Evolutionary conservation across 352 stramenopile species (phyloP).

Genomic region (Globisporangium middletonii): DNA sequence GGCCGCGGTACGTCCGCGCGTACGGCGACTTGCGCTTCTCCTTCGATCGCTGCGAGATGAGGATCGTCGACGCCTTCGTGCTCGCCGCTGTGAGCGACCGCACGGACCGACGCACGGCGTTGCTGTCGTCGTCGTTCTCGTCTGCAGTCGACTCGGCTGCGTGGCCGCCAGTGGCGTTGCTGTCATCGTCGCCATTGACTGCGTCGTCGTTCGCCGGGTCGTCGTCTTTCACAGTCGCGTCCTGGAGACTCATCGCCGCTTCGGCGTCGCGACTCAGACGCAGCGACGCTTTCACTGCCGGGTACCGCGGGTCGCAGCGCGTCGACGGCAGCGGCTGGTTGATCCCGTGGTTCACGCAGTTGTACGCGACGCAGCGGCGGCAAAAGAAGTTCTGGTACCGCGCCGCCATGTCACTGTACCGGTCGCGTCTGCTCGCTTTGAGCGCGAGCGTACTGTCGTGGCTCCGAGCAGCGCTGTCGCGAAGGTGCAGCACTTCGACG

Average conservation of each 20-base stretch:
- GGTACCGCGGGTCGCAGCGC: constrained; percentile 53
- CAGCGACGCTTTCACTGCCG: constrained; percentile 35
- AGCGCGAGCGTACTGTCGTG: constrained; percentile 9
- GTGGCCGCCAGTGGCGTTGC: constrained; percentile 6
- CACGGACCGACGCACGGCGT: constrained; percentile 23
- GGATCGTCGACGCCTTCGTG: constrained; percentile 42
- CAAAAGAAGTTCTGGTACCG: constrained; percentile 65
- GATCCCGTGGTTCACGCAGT: constrained; percentile 63
- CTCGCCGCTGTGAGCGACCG: constrained; percentile 46
- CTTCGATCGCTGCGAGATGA: constrained; percentile 21
- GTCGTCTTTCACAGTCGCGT: neutral
- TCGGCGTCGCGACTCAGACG: constrained; percentile 22
- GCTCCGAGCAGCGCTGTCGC: neutral
- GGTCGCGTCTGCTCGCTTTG: neutral
- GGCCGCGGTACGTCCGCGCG: constrained; percentile 21
- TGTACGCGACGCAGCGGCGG: constrained; percentile 69
- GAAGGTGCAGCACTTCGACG: constrained; percentile 26
- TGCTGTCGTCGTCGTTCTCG: constrained; percentile 12
- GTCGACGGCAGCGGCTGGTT: constrained; percentile 37
- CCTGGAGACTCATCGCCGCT: neutral
- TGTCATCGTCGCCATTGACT: constrained; percentile 3
- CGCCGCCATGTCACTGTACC: constrained; percentile 17
- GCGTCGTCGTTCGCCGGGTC: neutral
- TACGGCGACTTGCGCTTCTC: constrained; percentile 27
- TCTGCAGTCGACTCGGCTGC: constrained; percentile 7